A percentile compares a stretch with the other conserved stretches of the same genome.
Evolutionary conservation across 1,139 yeast species (phyloP).

Genomic region (Candida sojae): DNA sequence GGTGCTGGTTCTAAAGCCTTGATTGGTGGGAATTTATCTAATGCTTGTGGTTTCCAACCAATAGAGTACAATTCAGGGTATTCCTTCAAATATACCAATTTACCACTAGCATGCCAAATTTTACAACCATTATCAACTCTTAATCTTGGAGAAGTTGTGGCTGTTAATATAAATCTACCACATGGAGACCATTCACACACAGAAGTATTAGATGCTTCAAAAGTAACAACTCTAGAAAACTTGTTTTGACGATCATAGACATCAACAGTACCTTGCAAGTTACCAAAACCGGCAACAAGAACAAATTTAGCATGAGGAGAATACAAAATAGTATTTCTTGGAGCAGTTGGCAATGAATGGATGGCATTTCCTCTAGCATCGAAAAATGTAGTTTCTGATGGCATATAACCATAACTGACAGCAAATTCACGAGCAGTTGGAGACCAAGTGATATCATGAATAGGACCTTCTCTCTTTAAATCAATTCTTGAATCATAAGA

Average conservation of each 20-base stretch:
- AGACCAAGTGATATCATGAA: constrained; percentile 97
- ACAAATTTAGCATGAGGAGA: constrained; percentile 94
- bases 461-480: constrained; percentile 91
- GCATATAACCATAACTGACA: constrained; percentile 97
- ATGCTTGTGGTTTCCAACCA: constrained; percentile 83
- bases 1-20: constrained; percentile 58
- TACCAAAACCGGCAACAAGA: constrained; percentile 96
- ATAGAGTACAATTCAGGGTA: constrained; percentile 79
- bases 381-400: constrained; percentile 91
- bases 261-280: constrained; percentile 95
- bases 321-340: constrained; percentile 86
- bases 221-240: constrained; percentile 74
- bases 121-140: constrained; percentile 96
- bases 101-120: constrained; percentile 91
- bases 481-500: constrained; percentile 87
- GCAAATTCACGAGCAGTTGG: constrained; percentile 97
- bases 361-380: constrained; percentile 92
- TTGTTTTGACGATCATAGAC: constrained; percentile 91
- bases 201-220: constrained; percentile 92
- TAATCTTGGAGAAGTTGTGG: constrained; percentile 95
- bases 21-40: constrained; percentile 60
- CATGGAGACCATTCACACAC: constrained; percentile 99
- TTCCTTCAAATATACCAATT: constrained; percentile 74
- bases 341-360: constrained; percentile 80
- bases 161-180: constrained; percentile 89